Evolutionary conservation across 768 basidiomycete species (phyloP), one percentile per base, ranked within the genome.

Genomic region (Punctularia strigosozonata): DNA sequence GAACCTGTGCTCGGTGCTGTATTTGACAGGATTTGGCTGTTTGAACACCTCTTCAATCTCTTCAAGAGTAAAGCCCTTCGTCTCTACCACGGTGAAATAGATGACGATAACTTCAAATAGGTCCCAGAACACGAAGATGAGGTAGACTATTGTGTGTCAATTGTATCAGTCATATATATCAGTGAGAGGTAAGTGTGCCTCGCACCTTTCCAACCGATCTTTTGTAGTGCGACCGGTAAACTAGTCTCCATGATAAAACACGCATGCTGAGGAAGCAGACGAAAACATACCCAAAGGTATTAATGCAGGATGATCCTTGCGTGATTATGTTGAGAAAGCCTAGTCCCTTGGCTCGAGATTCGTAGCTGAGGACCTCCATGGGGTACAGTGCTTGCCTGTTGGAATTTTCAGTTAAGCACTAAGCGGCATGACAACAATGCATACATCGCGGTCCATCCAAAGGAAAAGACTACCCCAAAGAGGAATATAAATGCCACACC

Each of bases 381-480:
- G 70, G 69, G 46, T 73, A 74, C 12, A 73, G 53, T 2, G 66
- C 69, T 62, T 75, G 72, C 58, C 64, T 65, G 31, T 8, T 41
- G n/a, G n/a, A 36, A 37, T 41, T 22, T 40, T n/a, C 25, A 31
- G n/a, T 25, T 21, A n/a, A 19, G 25, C 25, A 31, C 33, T 12
- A 20, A 10, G 13, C n/a, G 30, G 26, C n/a, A 5, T 22, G 22
- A 24, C 15, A 6, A 13, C 25, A 13, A 4, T 3, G 48, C 63
- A 42, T 41, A 66, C 69, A 75, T 69, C 1, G 71, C 66, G 2
- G 73, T 75, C 66, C 66, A 73, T 34, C 72, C 72, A 46, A 71
- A 68, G 4, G 69, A 71, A 50, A 65, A 75, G 23, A 68, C 58
- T 6, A 69, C 66, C 66, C 66, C 68, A 54, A 69, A 69, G 39